phyloP scores from a whole-genome alignment of 2,329 filamentous ascomycete genomes.

The Stachybotrys chlorohalonatus region DNA sequence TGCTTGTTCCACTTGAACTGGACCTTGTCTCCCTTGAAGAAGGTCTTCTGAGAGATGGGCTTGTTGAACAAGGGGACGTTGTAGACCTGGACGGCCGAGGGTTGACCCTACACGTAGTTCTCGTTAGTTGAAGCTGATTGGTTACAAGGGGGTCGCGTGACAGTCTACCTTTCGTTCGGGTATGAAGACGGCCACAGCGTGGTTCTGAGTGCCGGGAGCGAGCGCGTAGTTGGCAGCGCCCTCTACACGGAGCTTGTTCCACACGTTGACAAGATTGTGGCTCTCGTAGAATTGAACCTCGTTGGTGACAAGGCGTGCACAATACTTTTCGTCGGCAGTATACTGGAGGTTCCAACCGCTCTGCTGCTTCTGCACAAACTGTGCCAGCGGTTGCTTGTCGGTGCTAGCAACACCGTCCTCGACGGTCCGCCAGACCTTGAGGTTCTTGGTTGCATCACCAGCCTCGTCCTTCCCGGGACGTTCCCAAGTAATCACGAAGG shows the following conservation, averaged over 20 bases:
- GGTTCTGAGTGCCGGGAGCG: conserved; percentile 71
- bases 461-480: conserved; percentile 85
- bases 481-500: conserved; percentile 95
- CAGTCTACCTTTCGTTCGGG: conserved; percentile 80
- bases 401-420: conserved; percentile 54
- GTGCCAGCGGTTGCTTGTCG: conserved; percentile 68
- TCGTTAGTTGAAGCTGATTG: conserved; percentile 6
- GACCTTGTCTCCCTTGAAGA: conserved; percentile 99
- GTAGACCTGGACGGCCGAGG: conserved; percentile 88
- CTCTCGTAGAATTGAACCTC: conserved; percentile 97
- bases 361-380: conserved; percentile 93
- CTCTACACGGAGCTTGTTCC: conserved; percentile 92
- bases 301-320: conserved; percentile 88
- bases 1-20: conserved; percentile 96
- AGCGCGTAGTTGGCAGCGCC: conserved; percentile 84
- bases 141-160: not conserved
- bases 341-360: conserved; percentile 97
- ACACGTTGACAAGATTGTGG: conserved; percentile 73
- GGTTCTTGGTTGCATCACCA: conserved; percentile 88
- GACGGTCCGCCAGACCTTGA: conserved; percentile 89
- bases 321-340: conserved; percentile 85
- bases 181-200: conserved; percentile 89
- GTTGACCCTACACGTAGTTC: conserved; percentile 59
- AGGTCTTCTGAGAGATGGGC: conserved; percentile 92
- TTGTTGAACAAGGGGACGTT: conserved; percentile 78